phyloP scores from a whole-genome alignment of 2,329 filamentous ascomycete genomes.

The Aureobasidium subglaciale region DNA sequence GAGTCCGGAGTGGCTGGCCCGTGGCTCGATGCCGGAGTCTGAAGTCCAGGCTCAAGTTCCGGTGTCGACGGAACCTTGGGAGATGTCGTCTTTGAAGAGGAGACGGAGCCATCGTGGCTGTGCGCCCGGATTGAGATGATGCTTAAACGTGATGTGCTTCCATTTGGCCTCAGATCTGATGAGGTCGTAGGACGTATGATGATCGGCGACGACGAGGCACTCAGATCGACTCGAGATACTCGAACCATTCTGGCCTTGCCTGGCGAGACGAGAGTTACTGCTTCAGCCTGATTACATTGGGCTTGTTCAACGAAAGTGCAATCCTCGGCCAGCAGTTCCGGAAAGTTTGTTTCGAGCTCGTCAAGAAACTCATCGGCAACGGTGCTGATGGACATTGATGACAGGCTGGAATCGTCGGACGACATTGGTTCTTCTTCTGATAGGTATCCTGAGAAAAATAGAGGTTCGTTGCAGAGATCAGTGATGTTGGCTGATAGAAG shows the following conservation, averaged over 20 bases:
- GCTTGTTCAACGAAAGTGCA: conserved; percentile 19
- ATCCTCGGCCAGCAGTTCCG: conserved; percentile 22
- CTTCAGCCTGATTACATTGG: conserved; percentile 24
- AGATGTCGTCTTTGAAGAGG: not conserved
- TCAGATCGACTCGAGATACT: not conserved
- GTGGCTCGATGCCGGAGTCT: conserved; percentile 4
- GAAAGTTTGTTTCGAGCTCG: conserved; percentile 17
- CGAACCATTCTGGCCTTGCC: conserved; percentile 25
- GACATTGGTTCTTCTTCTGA: conserved; percentile 24
- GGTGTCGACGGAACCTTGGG: conserved; percentile 5
- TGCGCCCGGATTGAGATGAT: conserved; percentile 1
- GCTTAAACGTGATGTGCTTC: conserved; percentile 2
- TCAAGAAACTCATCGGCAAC: not conserved
- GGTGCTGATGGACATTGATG: conserved; percentile 16
- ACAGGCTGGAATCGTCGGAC: conserved; percentile 21
- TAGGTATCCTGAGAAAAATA: conserved; percentile 18
- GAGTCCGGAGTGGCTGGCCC: not conserved
- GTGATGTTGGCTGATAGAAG: conserved; percentile 15
- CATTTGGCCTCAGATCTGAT: not conserved
- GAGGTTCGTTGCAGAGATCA: conserved; percentile 14
- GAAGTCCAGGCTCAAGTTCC: not conserved
- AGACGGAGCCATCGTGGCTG: not conserved
- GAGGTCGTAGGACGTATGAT: conserved; percentile 3
- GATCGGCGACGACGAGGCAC: not conserved
- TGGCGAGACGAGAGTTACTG: conserved; percentile 23